A percentile compares a stretch with the other conserved stretches of the same genome.
These are phyloP conservation scores for Kurtzmaniella natalensis DNA, from an alignment of 1,139 yeast species.

Conservation along the genomic window DNA sequence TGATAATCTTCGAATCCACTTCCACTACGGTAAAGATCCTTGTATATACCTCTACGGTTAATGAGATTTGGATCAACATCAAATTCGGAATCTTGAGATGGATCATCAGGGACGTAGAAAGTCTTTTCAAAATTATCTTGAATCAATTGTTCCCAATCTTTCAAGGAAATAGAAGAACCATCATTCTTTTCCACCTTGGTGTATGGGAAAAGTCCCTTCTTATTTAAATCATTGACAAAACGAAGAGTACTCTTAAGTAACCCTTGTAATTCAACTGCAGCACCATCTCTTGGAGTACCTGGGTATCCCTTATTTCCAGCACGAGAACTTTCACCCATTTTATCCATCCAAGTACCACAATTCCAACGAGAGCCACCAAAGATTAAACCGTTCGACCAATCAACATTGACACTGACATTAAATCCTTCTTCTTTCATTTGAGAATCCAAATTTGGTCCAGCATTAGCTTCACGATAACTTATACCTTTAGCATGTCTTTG, in stretches of 20 bases:
- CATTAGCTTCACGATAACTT: constrained; percentile 89
- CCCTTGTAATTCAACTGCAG: constrained; percentile 91
- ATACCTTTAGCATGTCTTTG: constrained; percentile 86
- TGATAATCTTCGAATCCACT: constrained; percentile 94
- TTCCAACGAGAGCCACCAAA: constrained; percentile 91
- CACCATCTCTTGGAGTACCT: constrained; percentile 97
- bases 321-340: constrained; percentile 89
- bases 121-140: constrained; percentile 73
- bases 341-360: constrained; percentile 99
- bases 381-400: constrained; percentile 84
- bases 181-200: constrained; percentile 52
- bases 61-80: constrained; percentile 62
- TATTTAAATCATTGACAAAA: constrained; percentile 62
- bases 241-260: constrained; percentile 77
- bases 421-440: constrained; percentile 94
- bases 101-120: constrained; percentile 67
- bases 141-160: constrained; percentile 69
- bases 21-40: constrained; percentile 76
- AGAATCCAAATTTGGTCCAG: constrained; percentile 81
- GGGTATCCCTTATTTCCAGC: constrained; percentile 89
- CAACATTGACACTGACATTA: constrained; percentile 74
- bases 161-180: constrained; percentile 50
- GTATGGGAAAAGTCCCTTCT: constrained; percentile 52
- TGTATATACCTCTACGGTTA: constrained; percentile 90
- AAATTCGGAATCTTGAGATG: constrained; percentile 47